Conservation (phyloP, 345 rosid genomes). For the Melaleuca alternifolia region DNA sequence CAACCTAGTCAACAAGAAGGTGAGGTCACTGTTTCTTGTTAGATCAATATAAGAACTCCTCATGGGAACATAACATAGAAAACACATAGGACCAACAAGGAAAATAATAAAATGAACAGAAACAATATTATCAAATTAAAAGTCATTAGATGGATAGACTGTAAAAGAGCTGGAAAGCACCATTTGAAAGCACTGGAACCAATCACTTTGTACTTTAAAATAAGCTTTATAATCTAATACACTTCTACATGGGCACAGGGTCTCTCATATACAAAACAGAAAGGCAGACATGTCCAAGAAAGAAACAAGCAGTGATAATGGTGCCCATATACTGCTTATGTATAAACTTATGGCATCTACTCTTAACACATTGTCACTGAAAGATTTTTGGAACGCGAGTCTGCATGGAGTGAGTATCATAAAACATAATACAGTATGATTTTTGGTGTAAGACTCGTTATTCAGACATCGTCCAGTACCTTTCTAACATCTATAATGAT, state of each 20-base stretch:
- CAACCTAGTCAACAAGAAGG: slow-evolving; percentile 45
- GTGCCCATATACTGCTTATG: not conserved
- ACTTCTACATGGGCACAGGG: not conserved
- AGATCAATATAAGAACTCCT: not conserved
- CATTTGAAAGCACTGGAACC: not conserved
- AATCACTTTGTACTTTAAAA: not conserved
- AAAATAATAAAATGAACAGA: not conserved
- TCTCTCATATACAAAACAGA: not conserved
- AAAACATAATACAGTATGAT: not conserved
- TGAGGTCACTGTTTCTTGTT: not conserved
- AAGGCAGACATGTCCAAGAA: not conserved
- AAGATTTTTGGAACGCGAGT: not conserved
- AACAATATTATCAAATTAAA: not conserved
- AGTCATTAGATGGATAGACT: not conserved
- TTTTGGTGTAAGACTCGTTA: not conserved
- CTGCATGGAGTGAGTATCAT: not conserved
- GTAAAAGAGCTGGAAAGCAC: not conserved
- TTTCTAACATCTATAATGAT: not conserved
- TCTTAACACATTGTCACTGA: not conserved
- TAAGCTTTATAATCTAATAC: not conserved
- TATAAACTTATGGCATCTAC: not conserved
- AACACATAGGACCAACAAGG: not conserved
- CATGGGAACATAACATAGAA: not conserved
- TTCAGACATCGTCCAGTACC: not conserved
- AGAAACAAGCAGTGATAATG: not conserved